These are phyloP conservation scores for Microsporum audouinii DNA, from an alignment of 2,329 filamentous ascomycete genomes.

Conservation along the genomic window DNA sequence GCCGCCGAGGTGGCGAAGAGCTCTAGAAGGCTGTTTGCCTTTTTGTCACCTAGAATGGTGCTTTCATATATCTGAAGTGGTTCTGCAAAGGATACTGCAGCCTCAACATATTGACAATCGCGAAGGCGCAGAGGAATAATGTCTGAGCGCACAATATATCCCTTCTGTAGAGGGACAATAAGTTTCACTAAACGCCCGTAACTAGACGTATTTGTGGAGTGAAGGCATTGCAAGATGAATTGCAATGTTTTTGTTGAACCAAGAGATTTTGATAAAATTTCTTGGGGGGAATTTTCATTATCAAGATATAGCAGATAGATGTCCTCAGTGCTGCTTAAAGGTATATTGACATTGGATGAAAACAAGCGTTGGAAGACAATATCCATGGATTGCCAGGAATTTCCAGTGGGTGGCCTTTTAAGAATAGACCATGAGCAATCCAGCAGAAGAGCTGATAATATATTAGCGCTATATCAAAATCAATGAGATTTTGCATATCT, in stretches of 20 bases:
- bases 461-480: not conserved
- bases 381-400: not conserved
- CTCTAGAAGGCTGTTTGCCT: not conserved
- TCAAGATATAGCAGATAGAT: not conserved
- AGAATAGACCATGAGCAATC: not conserved
- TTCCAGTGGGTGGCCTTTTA: not conserved
- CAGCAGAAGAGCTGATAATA: not conserved
- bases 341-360: not conserved
- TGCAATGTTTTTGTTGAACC: not conserved
- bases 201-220: not conserved
- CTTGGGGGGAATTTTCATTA: not conserved
- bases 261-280: not conserved
- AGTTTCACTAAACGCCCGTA: not conserved
- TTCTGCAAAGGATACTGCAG: constrained; percentile 7
- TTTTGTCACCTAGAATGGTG: not conserved
- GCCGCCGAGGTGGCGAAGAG: not conserved
- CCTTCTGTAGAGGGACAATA: constrained; percentile 5
- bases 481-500: not conserved
- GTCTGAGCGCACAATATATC: constrained; percentile 10
- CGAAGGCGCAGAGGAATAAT: constrained; percentile 9
- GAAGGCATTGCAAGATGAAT: not conserved
- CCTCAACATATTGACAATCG: constrained; percentile 6
- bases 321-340: not conserved
- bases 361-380: not conserved
- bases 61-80: not conserved